Base-by-base conservation (phyloP, 1,284 basidiomycete species). In the Microbotryum lychnidis-dioicae region DNA sequence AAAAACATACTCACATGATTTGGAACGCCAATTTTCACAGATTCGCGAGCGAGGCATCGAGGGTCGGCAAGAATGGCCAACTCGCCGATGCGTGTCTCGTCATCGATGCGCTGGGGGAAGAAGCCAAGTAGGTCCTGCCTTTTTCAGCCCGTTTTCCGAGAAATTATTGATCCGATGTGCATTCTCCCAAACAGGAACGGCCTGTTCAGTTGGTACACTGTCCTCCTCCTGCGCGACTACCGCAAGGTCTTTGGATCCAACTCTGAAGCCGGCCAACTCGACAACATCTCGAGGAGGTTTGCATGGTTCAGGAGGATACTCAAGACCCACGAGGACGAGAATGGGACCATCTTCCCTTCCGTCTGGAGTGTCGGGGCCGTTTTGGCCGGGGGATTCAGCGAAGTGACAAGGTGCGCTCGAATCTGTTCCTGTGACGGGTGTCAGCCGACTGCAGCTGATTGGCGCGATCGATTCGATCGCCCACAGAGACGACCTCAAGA, bases 301-400 rank as follows among this genome's bases (percentile, higher is more conserved):
- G 90, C 93, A 2, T 99, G 93, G 91, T 97, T 97, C 77, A 80
- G 88, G 25, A 82, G 93, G n/a, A 76, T 94, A n/a, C 77, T 99
- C 44, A 84, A 87, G 67, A 84, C 83, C 8, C 89, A 96, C 74
- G 83, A 97, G 70, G 86, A 88, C 53, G 70, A 70, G 54, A 69
- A 70, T 64, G 86, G 85, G 0, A 78, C 82, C 18, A 82, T 89
- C 1, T 96, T 96, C 73, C 90, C 92, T 16, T 72, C 80, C 0
- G 82, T 83, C 50, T 97, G 92, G 92, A 84, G 80, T 59, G 86
- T 93, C 25, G 85, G 84, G 0, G 87, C 88, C 80, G 79, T 84
- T 75, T 77, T 97, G 49, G 80, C 87, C 31, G 82, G 85, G 18
- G 87, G 86, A 68, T 97, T 97, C 73, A 80, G 84, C 8, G 89